Percentiles rank a stretch among this genome's conserved stretches.
phyloP scores from a whole-genome alignment of 768 basidiomycete species.

The Russula earlei region DNA sequence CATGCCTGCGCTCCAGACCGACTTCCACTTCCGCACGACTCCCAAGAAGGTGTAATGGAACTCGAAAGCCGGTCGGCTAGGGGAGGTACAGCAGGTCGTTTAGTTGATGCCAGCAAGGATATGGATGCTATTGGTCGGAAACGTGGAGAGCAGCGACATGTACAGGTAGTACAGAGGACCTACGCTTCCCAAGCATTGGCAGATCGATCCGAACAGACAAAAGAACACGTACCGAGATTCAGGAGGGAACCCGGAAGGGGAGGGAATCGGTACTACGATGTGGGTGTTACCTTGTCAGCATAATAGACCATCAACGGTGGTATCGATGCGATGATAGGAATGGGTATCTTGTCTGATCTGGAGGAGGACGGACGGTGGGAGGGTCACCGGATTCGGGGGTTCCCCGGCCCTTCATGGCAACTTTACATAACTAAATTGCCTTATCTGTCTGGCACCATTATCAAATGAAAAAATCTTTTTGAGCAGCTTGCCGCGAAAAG shows the following conservation, averaged over 20 bases:
- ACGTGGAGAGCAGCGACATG: conserved; percentile 93
- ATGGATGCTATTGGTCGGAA: conserved; percentile 96
- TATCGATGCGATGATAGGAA: conserved; percentile 91
- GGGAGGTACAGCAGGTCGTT: conserved; percentile 96
- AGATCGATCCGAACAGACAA: background rate
- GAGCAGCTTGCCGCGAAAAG: too few relatives aligned
- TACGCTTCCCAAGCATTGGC: conserved; percentile 26
- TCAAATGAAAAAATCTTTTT: too few relatives aligned
- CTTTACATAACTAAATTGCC: too few relatives aligned
- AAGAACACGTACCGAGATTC: conserved; percentile 62
- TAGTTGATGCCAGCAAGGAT: conserved; percentile 95
- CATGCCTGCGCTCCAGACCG: conserved; percentile 80
- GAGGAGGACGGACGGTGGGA: too few relatives aligned
- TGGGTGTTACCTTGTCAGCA: conserved; percentile 91
- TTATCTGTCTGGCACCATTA: too few relatives aligned
- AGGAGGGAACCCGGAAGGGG: conserved; percentile 71
- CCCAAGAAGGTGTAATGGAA: conserved; percentile 64
- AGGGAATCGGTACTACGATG: conserved; percentile 82
- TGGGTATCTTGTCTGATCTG: conserved; percentile 96
- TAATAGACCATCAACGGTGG: conserved; percentile 95
- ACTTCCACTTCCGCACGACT: conserved; percentile 57
- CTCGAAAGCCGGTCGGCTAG: conserved; percentile 65
- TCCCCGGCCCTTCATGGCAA: too few relatives aligned
- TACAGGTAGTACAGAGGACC: conserved; percentile 94
- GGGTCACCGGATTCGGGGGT: too few relatives aligned